These are phyloP conservation scores for Panicum miliaceum DNA, from an alignment of 176 grass and related monocot genomes.

Conservation along the genomic window DNA sequence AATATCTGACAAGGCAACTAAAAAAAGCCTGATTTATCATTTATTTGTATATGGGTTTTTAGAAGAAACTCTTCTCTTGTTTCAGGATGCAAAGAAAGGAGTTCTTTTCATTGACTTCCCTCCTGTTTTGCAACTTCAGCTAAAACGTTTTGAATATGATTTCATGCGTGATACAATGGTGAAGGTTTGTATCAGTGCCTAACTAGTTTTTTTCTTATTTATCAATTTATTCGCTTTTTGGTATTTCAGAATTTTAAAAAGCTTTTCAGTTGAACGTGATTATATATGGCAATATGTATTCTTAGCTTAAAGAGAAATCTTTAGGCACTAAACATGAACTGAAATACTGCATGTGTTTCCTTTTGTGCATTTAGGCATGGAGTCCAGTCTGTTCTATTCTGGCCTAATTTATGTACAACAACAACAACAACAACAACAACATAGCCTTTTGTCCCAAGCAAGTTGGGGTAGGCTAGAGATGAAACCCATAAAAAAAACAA, in stretches of 20 bases:
- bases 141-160: conserved; percentile 99
- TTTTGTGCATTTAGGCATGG: not conserved
- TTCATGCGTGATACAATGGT: conserved; percentile 99
- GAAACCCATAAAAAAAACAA: no score
- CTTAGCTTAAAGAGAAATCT: not conserved
- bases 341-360: not conserved
- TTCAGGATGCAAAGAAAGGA: conserved; percentile 99
- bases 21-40: not conserved
- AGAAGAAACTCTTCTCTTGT: conserved; percentile 36
- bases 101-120: conserved; percentile 99
- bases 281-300: not conserved
- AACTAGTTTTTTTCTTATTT: not conserved
- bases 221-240: conserved; percentile 2
- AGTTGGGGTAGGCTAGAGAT: no score
- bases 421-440: no score
- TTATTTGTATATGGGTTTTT: conserved; percentile 7
- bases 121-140: conserved; percentile 97
- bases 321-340: not conserved
- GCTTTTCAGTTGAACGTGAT: not conserved
- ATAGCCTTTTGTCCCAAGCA: no score
- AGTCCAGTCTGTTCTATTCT: not conserved
- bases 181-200: conserved; percentile 74
- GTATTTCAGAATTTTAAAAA: not conserved
- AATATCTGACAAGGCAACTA: not conserved
- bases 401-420: no score